phyloP scores from a whole-genome alignment of 371 early-diverging fungal genomes.

The Mortierella sp. region DNA sequence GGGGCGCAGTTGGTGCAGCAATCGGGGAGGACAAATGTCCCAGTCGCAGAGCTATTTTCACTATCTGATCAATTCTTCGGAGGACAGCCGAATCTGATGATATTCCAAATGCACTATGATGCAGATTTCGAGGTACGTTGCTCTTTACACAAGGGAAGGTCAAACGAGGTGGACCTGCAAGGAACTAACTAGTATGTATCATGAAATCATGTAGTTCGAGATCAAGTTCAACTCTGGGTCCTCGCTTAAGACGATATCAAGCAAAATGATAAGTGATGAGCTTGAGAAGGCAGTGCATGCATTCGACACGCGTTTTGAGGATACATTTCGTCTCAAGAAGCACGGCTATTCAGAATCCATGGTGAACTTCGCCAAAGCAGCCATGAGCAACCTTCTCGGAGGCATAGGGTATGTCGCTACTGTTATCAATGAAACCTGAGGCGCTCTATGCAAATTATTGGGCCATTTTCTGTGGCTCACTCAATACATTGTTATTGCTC shows the following conservation, averaged over 20 bases:
- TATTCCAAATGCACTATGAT: constrained; percentile 68
- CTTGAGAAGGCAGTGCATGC: constrained; percentile 40
- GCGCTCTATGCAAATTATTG: too few species aligned
- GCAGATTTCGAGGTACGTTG: constrained; percentile 68
- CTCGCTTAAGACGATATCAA: constrained; percentile 40
- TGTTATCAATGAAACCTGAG: too few species aligned
- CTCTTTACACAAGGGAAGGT: too few species aligned
- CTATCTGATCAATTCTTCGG: constrained; percentile 18
- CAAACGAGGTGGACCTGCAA: too few species aligned
- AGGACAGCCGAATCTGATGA: constrained; percentile 57
- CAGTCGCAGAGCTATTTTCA: constrained; percentile 18
- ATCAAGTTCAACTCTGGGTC: constrained; percentile 64
- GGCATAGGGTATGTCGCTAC: constrained; percentile 81
- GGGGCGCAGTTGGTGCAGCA: constrained; percentile 4
- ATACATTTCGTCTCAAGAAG: constrained; percentile 71
- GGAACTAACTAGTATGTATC: too few species aligned
- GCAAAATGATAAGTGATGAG: constrained; percentile 27
- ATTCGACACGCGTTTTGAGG: constrained; percentile 85
- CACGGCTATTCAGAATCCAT: constrained; percentile 73
- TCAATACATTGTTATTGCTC: background rate
- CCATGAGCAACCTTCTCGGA: constrained; percentile 88
- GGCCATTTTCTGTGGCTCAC: background rate
- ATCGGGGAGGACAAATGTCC: constrained; percentile 6
- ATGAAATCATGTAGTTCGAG: constrained; percentile 75
- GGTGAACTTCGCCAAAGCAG: constrained; percentile 78